A percentile compares a stretch with the other conserved stretches of the same genome.
Evolutionary conservation across 2,329 filamentous ascomycete genomes (phyloP).

Genomic region (Diplodia mutila): DNA sequence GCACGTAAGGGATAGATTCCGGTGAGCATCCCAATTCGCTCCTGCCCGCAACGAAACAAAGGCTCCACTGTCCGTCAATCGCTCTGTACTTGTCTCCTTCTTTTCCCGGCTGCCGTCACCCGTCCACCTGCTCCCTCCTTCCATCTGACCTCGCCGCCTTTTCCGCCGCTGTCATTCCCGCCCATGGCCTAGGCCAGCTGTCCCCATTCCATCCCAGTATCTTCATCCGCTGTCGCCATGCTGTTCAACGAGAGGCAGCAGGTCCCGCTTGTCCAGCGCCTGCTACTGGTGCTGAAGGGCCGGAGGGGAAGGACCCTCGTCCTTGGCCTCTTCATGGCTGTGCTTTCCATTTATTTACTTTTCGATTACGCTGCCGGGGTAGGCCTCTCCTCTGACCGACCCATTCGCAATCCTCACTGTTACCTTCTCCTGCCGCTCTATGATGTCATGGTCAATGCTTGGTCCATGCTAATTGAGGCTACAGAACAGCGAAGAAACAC

Average conservation of each 20-base stretch:
- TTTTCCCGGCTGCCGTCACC: background rate
- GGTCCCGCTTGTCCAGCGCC: background rate
- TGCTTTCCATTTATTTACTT: conserved; percentile 10
- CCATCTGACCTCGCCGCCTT: background rate
- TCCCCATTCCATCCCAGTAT: background rate
- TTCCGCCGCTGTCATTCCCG: background rate
- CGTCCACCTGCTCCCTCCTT: background rate
- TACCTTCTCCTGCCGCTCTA: background rate
- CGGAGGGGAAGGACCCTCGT: conserved; percentile 9
- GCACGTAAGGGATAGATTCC: conserved; percentile 18
- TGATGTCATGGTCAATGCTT: conserved; percentile 3
- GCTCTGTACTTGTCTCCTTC: background rate
- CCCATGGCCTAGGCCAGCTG: conserved; percentile 2
- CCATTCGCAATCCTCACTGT: no score
- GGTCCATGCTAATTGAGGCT: background rate
- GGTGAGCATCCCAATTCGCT: conserved; percentile 14
- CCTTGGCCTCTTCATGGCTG: conserved; percentile 3
- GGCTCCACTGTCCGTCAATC: conserved; percentile 13
- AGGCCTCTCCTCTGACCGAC: no score
- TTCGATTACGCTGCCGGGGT: conserved; percentile 15
- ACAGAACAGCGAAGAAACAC: conserved; percentile 1
- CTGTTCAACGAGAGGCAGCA: conserved; percentile 15
- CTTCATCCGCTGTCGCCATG: background rate
- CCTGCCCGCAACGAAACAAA: conserved; percentile 18
- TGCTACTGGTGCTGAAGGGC: conserved; percentile 13